Evolutionary conservation across 176 grass and related monocot genomes (phyloP).

Genomic region (Zoysia japonica): DNA sequence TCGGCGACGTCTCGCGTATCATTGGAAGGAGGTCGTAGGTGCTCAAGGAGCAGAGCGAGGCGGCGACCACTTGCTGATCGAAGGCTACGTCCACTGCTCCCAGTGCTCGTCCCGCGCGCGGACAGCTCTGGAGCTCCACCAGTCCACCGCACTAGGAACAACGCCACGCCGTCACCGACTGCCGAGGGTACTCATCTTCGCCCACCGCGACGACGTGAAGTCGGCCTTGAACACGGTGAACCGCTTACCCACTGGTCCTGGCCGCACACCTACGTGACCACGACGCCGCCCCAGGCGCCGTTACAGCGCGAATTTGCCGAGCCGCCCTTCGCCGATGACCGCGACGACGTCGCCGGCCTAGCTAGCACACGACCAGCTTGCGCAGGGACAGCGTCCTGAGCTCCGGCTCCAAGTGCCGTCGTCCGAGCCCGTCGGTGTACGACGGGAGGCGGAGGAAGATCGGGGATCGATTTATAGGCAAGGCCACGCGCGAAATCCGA

Average conservation of each 20-base stretch:
- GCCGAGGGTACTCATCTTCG: not conserved
- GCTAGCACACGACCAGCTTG: conserved; percentile 13
- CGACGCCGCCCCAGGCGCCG: conserved; percentile 1
- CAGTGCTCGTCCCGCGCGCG: not conserved
- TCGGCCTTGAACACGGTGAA: conserved; percentile 27
- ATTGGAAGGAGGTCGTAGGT: not conserved
- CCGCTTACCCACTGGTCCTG: not conserved
- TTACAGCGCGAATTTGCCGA: conserved; percentile 19
- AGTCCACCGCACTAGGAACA: not conserved
- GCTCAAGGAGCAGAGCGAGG: not conserved
- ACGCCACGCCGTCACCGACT: not conserved
- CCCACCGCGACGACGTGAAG: conserved; percentile 7
- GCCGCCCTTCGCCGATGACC: conserved; percentile 16
- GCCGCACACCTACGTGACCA: conserved; percentile 17
- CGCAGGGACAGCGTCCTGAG: not conserved
- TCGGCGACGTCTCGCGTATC: not conserved
- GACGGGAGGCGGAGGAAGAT: conserved; percentile 12
- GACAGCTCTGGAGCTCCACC: conserved; percentile 21
- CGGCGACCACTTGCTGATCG: not conserved
- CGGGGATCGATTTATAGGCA: not conserved
- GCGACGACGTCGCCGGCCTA: not conserved
- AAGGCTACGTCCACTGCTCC: not conserved
- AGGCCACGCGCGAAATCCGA: too few species aligned
- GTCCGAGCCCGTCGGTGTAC: conserved; percentile 2
- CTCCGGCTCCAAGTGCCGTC: not conserved